Evolutionary conservation across 2,329 filamentous ascomycete genomes (phyloP), one percentile per base, ranked within the genome.

Genomic region (Chrysoporthe austroafricana): DNA sequence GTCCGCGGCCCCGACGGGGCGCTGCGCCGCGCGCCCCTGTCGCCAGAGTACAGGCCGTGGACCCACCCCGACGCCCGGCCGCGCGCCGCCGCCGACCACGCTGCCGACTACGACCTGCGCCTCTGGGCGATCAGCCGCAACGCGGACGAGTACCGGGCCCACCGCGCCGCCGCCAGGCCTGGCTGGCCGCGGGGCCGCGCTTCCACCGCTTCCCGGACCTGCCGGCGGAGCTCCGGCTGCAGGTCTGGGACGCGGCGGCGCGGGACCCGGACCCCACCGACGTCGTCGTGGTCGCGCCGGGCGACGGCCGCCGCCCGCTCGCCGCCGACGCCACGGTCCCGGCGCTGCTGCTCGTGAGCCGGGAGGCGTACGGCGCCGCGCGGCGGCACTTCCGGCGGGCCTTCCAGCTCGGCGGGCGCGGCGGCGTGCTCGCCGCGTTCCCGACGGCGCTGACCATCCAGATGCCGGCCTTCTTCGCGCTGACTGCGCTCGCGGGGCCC

Each of bases 241-340:
- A 52, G 54, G 52, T 65, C n/a, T 64, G 56, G 63, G 32, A 59
- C 42, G 26, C 34, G 26, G 63, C 34, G 9, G 58, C 58, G 5
- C 11, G 13, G 58, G 42, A 61, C 42, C 11, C 9, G n/a, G 58
- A 44, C n/a, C 58, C 58, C 13, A 44, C 21, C 21, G 58, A 61
- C 3, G 6, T 61, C 42, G 58, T 61, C n/a, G n/a, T 61, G 34
- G 57, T 21, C 9, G 34, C 57, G n/a, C 39, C 57, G 2, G 11
- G 14, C 1, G 56, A 34, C 36, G 32, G 32, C 7, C 32, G 3
- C 18, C 32, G 14, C 26, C 16, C 26, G 26, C 54, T 57, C 54
- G 26, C 16, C 48, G 52, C 52, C 13, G 5, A 57, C 32, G 52
- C 52, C 52, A 36, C 26, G 26, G 32, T 57, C 26, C 52, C 52